phyloP scores from a whole-genome alignment of 2,329 filamentous ascomycete species.

The Tolypocladium inflatum region DNA sequence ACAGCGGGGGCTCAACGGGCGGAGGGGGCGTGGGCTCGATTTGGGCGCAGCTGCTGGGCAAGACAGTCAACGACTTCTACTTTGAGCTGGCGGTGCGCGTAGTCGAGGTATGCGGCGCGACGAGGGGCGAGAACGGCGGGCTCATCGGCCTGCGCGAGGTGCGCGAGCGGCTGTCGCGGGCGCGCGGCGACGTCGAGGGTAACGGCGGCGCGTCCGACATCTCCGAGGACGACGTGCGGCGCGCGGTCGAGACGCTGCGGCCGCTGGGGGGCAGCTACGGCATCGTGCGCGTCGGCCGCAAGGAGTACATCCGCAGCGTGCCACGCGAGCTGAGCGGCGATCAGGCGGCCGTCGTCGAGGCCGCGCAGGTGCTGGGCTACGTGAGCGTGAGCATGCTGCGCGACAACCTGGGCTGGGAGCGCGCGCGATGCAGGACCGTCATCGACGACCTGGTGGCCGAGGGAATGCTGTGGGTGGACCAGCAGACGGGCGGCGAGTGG shows the following conservation, averaged over 20 bases:
- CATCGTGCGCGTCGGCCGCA: constrained; percentile 72
- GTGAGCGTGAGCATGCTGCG: constrained; percentile 85
- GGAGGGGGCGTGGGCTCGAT: constrained; percentile 50
- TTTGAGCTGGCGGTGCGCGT: constrained; percentile 95
- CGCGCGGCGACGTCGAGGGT: constrained; percentile 26
- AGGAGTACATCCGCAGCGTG: constrained; percentile 82
- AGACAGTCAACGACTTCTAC: constrained; percentile 95
- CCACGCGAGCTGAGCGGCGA: constrained; percentile 94
- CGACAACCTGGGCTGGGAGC: constrained; percentile 77
- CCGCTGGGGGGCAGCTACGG: constrained; percentile 85
- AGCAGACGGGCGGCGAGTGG: constrained; percentile 65
- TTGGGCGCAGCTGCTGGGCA: constrained; percentile 87
- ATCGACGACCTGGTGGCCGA: constrained; percentile 83
- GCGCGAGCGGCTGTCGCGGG: constrained; percentile 59
- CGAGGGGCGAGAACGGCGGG: constrained; percentile 83
- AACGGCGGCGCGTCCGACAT: constrained; percentile 55
- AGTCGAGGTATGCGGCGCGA: constrained; percentile 84
- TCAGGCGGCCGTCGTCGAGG: constrained; percentile 86
- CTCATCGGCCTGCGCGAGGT: constrained; percentile 80
- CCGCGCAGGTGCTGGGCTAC: constrained; percentile 80
- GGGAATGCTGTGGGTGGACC: constrained; percentile 90
- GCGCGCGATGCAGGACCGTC: constrained; percentile 75
- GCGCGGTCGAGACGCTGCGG: constrained; percentile 77
- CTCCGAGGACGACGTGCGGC: constrained; percentile 85
- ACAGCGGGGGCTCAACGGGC: constrained; percentile 10